These are phyloP conservation scores for Neocatenulostroma microsporum DNA, from an alignment of 2,329 filamentous ascomycete species.

Conservation along the genomic window DNA sequence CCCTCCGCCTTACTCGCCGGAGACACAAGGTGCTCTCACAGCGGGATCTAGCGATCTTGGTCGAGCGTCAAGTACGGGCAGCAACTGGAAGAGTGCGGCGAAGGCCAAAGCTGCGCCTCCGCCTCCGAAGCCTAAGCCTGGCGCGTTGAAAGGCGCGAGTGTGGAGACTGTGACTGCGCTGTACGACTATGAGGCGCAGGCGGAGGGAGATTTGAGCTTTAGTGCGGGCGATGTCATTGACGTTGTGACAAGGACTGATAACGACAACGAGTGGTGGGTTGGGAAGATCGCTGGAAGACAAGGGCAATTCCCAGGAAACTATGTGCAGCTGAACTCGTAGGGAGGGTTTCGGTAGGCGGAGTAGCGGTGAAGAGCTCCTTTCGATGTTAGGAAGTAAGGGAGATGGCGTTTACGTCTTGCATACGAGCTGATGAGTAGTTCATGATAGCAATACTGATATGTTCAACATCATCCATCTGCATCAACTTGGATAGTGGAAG, in stretches of 20 bases:
- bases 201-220: conserved; percentile 90
- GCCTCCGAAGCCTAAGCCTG: conserved; percentile 57
- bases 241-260: conserved; percentile 64
- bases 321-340: conserved; percentile 37
- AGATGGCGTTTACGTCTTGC: too few species aligned
- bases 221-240: conserved; percentile 82
- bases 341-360: conserved; percentile 4
- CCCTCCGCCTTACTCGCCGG: conserved; percentile 22
- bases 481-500: too few species aligned
- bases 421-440: too few species aligned
- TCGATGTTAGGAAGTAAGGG: too few species aligned
- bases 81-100: conserved; percentile 37
- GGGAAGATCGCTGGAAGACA: conserved; percentile 70
- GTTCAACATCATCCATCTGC: too few species aligned
- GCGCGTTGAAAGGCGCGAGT: conserved; percentile 55
- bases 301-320: conserved; percentile 79
- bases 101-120: conserved; percentile 44
- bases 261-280: conserved; percentile 96
- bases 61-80: conserved; percentile 28
- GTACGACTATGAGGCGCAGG: conserved; percentile 94
- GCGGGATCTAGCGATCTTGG: conserved; percentile 18
- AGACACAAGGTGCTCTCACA: not conserved
- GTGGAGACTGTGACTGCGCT: conserved; percentile 79
- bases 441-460: too few species aligned
- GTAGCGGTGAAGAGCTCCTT: too few species aligned